Percentiles rank a stretch among this genome's conserved stretches.
phyloP scores from a whole-genome alignment of 23 red algal genomes.

The Pyropia yezoensis region DNA sequence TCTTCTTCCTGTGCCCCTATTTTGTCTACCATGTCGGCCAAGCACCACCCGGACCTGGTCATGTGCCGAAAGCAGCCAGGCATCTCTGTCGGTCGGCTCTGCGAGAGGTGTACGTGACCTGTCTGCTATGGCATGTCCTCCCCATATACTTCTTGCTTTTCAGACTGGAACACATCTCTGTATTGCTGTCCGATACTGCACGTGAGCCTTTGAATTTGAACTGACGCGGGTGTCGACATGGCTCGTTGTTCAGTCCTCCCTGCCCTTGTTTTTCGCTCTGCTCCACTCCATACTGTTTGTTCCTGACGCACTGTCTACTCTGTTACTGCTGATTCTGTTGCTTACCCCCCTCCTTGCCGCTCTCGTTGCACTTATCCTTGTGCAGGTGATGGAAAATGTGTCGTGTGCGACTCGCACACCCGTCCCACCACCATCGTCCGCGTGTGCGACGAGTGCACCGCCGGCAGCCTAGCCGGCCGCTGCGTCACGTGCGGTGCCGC shows the following conservation, averaged over 20 bases:
- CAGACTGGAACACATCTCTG: too few species aligned
- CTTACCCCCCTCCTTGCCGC: too few species aligned
- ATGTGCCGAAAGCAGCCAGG: slow-evolving; percentile 94
- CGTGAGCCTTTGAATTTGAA: too few species aligned
- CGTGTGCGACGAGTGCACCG: slow-evolving; percentile 86
- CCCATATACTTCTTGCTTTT: not conserved
- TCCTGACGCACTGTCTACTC: too few species aligned
- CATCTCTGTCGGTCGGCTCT: slow-evolving; percentile 50
- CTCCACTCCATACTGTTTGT: too few species aligned
- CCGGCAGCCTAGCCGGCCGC: slow-evolving; percentile 56
- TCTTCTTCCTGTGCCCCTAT: too few species aligned
- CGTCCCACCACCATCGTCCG: slow-evolving; percentile 60
- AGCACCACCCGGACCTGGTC: slow-evolving; percentile 81
- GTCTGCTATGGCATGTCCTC: not conserved
- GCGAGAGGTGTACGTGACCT: slow-evolving; percentile 48
- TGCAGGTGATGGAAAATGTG: slow-evolving; percentile 77
- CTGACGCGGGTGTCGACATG: too few species aligned
- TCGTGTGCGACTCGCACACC: slow-evolving; percentile 69
- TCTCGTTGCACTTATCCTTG: too few species aligned
- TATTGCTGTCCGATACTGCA: too few species aligned
- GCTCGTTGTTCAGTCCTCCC: too few species aligned
- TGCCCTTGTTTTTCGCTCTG: too few species aligned
- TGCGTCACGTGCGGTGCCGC: slow-evolving; percentile 78
- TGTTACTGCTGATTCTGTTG: too few species aligned
- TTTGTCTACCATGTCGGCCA: slow-evolving; percentile 6